These are phyloP conservation scores for Sclerotinia spermophila DNA, from an alignment of 2,329 filamentous ascomycete species.

Conservation along the genomic window DNA sequence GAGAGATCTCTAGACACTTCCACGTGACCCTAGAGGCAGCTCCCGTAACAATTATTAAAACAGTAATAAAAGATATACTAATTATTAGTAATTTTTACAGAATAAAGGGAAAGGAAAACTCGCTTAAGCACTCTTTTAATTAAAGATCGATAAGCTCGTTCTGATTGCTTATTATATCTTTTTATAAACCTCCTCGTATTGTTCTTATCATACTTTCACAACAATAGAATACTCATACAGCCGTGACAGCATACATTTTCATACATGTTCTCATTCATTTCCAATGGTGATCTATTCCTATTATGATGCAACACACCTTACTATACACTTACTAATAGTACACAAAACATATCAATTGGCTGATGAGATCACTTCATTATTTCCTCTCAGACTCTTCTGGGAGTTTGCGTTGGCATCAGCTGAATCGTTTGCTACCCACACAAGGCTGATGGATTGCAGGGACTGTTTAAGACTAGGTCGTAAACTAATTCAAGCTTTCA, in stretches of 20 bases:
- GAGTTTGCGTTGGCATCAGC: constrained; percentile 13
- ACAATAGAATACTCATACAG: background rate
- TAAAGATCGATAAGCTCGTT: background rate
- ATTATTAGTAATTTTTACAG: background rate
- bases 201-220: background rate
- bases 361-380: background rate
- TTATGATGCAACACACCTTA: background rate
- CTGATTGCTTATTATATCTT: background rate
- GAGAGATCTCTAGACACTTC: too few relatives aligned
- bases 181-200: background rate
- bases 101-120: background rate
- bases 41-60: too few relatives aligned
- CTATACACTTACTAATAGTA: background rate
- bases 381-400: background rate
- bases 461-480: constrained; percentile 10
- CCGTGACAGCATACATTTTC: background rate
- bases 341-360: background rate
- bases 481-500: constrained; percentile 11
- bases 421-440: constrained; percentile 12
- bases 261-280: background rate
- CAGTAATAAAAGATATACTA: too few relatives aligned
- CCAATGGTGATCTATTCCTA: background rate
- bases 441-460: constrained; percentile 18
- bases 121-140: background rate
- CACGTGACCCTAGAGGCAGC: too few relatives aligned